phyloP scores from a whole-genome alignment of 2,329 filamentous ascomycete species.

The Fonsecaea pedrosoi region DNA sequence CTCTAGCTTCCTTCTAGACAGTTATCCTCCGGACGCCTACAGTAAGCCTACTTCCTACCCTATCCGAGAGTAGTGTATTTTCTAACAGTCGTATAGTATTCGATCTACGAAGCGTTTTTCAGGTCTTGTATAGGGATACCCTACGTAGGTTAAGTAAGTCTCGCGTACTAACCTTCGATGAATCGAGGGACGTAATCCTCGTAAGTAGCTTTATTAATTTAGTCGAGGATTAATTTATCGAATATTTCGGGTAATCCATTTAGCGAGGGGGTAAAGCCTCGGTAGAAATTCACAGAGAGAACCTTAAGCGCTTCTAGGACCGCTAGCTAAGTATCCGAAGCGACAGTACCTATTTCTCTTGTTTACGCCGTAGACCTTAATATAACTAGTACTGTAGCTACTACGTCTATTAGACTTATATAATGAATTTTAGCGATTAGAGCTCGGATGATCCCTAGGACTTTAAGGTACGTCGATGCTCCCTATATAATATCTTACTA shows the following conservation, averaged over 20 bases:
- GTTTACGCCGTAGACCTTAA: constrained; percentile 41
- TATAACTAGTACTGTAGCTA: constrained; percentile 46
- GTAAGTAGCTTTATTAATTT: too few species aligned
- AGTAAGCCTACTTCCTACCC: too few species aligned
- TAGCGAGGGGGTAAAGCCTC: too few species aligned
- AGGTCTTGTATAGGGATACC: constrained; percentile 12
- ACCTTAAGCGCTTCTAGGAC: neutral
- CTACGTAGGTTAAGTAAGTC: too few species aligned
- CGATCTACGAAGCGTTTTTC: constrained; percentile 14
- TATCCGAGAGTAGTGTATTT: too few species aligned
- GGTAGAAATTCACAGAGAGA: neutral
- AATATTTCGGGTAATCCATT: neutral
- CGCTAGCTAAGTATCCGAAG: neutral
- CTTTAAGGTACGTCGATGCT: constrained; percentile 39
- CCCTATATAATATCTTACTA: neutral
- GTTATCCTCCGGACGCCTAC: constrained; percentile 38
- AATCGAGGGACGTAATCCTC: too few species aligned
- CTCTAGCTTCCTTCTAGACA: constrained; percentile 41
- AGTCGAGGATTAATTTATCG: constrained; percentile 2
- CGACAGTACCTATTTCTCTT: constrained; percentile 43
- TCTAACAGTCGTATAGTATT: too few species aligned
- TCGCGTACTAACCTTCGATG: too few species aligned
- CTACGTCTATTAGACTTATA: constrained; percentile 46
- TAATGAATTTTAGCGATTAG: constrained; percentile 42
- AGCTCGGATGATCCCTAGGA: constrained; percentile 21